phyloP scores from a whole-genome alignment of 2,329 filamentous ascomycete species.

The Plenodomus biglobosus region DNA sequence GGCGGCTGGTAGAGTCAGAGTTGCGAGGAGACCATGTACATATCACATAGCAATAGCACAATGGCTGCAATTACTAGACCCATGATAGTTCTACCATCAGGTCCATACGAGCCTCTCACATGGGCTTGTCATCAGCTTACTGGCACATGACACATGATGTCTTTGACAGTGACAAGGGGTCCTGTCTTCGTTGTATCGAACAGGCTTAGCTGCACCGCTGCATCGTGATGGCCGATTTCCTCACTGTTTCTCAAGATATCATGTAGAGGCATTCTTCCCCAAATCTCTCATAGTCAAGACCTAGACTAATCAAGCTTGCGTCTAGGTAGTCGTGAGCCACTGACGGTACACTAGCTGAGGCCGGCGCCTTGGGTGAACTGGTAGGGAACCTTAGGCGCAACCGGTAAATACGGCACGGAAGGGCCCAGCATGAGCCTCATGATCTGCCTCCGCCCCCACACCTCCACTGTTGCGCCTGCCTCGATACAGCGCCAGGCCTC shows the following conservation, averaged over 20 bases:
- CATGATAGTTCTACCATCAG: background rate
- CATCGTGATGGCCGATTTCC: too few relatives aligned
- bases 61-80: background rate
- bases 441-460: conserved; percentile 8
- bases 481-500: conserved; percentile 2
- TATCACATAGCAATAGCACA: background rate
- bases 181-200: background rate
- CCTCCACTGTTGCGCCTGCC: background rate
- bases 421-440: conserved; percentile 4
- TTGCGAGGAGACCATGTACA: background rate
- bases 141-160: background rate
- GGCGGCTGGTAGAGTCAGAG: background rate
- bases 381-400: background rate
- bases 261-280: too few relatives aligned
- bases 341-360: too few relatives aligned
- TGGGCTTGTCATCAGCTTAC: background rate
- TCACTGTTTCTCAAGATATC: too few relatives aligned
- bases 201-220: background rate
- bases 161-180: background rate
- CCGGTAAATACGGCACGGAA: too few relatives aligned
- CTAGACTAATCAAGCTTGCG: too few relatives aligned
- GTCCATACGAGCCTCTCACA: too few relatives aligned
- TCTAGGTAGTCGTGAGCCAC: too few relatives aligned
- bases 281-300: too few relatives aligned
- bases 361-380: too few relatives aligned